Conservation (phyloP, 2,329 filamentous ascomycete genomes). For the Simplicillium sp. region DNA sequence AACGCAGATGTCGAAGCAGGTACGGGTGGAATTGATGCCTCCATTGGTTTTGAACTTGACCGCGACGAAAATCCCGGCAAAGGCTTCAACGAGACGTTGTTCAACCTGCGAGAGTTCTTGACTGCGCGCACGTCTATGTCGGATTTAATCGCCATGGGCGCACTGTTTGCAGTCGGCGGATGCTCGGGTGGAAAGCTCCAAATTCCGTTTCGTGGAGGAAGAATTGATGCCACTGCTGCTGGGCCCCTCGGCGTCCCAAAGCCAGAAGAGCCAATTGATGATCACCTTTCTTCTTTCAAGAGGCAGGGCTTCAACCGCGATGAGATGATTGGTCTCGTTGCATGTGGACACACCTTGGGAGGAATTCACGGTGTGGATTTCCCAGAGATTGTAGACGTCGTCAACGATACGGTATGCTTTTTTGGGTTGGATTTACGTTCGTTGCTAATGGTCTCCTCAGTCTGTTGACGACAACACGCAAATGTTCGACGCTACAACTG, state of each 20-base stretch:
- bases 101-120: slow-evolving; percentile 14
- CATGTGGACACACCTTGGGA: slow-evolving; percentile 16
- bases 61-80: slow-evolving; percentile 18
- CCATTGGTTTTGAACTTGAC: slow-evolving; percentile 18
- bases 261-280: slow-evolving; percentile 6
- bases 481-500: slow-evolving; percentile 7
- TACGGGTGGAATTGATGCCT: slow-evolving; percentile 19
- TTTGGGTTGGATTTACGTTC: not conserved
- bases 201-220: slow-evolving; percentile 13
- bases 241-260: slow-evolving; percentile 8
- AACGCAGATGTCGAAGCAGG: slow-evolving; percentile 16
- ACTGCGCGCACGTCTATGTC: slow-evolving; percentile 11
- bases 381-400: slow-evolving; percentile 12
- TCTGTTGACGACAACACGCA: slow-evolving; percentile 7
- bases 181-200: slow-evolving; percentile 13
- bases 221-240: slow-evolving; percentile 7
- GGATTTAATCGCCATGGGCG: slow-evolving; percentile 18
- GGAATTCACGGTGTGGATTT: slow-evolving; percentile 16
- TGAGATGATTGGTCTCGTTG: slow-evolving; percentile 16
- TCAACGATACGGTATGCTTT: slow-evolving; percentile 2
- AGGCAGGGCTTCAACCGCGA: slow-evolving; percentile 11
- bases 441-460: not conserved
- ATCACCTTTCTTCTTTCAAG: slow-evolving; percentile 7
- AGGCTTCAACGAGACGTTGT: slow-evolving; percentile 20
- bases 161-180: slow-evolving; percentile 12